Conservation (phyloP, 2,329 filamentous ascomycete genomes). For the Ceratocystiopsis minuta region DNA sequence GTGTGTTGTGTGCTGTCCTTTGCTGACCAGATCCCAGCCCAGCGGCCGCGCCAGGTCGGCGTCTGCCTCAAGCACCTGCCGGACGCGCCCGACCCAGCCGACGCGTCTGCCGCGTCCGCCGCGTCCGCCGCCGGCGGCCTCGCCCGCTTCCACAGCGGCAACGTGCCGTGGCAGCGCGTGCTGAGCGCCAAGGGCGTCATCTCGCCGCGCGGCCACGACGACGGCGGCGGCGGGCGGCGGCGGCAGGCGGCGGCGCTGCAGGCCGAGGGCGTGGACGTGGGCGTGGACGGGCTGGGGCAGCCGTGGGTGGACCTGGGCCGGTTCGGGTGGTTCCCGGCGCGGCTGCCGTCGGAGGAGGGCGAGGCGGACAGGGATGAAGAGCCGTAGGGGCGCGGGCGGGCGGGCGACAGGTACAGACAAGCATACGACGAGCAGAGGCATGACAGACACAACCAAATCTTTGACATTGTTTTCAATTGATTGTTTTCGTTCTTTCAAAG, state of each 20-base stretch:
- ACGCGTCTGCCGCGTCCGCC: neutral
- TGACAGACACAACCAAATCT: too few species aligned
- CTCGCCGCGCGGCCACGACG: slow-evolving; percentile 39
- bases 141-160: slow-evolving; percentile 48
- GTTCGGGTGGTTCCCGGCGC: slow-evolving; percentile 38
- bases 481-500: too few species aligned
- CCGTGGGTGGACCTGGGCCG: slow-evolving; percentile 30
- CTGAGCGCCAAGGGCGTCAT: slow-evolving; percentile 77
- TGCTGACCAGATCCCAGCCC: slow-evolving; percentile 26
- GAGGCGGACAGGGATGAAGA: neutral
- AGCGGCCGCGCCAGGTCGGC: slow-evolving; percentile 69
- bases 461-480: neutral
- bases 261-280: slow-evolving; percentile 35
- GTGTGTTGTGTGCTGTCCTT: neutral
- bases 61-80: slow-evolving; percentile 73
- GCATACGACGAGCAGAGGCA: too few species aligned
- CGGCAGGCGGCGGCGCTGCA: slow-evolving; percentile 31
- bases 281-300: slow-evolving; percentile 30
- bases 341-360: slow-evolving; percentile 25
- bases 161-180: slow-evolving; percentile 88
- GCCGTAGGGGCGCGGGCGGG: too few species aligned
- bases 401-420: too few species aligned
- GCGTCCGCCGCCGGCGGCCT: slow-evolving; percentile 24
- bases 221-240: slow-evolving; percentile 1
- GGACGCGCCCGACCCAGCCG: neutral